Conservation (phyloP, 2,329 filamentous ascomycete species). For the Fusarium mangiferae region DNA sequence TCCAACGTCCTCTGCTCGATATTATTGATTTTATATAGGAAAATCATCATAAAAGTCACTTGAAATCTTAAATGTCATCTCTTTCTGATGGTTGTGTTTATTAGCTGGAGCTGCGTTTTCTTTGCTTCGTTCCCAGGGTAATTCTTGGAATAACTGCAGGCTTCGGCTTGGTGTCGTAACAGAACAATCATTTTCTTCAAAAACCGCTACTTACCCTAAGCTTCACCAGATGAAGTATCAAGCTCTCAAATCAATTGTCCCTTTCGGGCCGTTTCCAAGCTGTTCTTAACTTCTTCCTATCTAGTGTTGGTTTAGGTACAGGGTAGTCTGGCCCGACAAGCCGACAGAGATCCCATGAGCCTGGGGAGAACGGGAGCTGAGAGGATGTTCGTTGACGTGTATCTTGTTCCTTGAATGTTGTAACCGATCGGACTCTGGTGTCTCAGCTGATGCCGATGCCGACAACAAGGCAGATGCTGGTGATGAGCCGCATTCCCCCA, state of each 20-base stretch:
- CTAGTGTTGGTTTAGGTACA: neutral
- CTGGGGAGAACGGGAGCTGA: too few species aligned
- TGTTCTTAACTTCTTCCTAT: neutral
- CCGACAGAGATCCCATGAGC: too few species aligned
- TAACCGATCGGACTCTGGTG: neutral
- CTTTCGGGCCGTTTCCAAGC: neutral
- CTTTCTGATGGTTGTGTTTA: rapidly evolving
- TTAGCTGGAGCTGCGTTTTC: neutral
- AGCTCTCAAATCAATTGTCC: too few species aligned
- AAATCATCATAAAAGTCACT: rapidly evolving
- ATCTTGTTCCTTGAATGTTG: neutral
- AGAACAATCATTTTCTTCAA: too few species aligned
- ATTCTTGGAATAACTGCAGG: rapidly evolving
- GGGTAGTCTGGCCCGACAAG: neutral
- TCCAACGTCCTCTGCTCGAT: neutral
- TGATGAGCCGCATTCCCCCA: neutral
- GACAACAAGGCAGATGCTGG: neutral
- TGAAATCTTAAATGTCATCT: rapidly evolving
- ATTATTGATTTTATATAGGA: rapidly evolving
- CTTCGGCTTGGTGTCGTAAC: rapidly evolving
- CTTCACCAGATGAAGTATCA: too few species aligned
- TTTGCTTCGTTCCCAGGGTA: too few species aligned
- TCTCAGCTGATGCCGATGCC: neutral
- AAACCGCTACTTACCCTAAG: too few species aligned
- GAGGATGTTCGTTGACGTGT: neutral